These are phyloP conservation scores for Azolla pinnata DNA, from an alignment of 75 land plant species.

Conservation along the genomic window DNA sequence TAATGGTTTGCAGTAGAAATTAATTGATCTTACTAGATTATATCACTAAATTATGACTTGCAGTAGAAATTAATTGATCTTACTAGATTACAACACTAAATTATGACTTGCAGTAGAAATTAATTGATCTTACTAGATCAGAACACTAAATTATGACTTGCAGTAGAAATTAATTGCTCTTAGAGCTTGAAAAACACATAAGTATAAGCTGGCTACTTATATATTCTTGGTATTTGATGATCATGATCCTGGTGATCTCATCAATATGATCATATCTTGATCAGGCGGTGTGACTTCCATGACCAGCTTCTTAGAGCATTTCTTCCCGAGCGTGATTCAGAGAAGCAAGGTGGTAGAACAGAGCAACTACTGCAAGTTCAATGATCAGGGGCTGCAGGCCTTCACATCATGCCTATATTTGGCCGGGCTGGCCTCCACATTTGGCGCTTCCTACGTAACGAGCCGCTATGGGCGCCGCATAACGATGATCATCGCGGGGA, in stretches of 20 bases:
- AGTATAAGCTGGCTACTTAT: no score
- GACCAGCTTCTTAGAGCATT: conserved; percentile 23
- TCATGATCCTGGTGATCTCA: neutral
- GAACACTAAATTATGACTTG: neutral
- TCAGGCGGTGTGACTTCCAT: conserved; percentile 41
- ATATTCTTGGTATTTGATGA: neutral
- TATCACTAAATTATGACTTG: no score
- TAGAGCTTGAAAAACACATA: no score
- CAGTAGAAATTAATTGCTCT: neutral
- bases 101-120: neutral
- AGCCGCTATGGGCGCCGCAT: conserved; percentile 19
- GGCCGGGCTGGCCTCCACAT: conserved; percentile 32
- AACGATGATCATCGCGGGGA: conserved; percentile 27
- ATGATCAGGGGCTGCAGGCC: conserved; percentile 28
- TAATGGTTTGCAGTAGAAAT: no score
- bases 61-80: no score
- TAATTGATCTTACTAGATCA: neutral
- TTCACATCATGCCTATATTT: conserved; percentile 48
- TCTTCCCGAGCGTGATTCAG: conserved; percentile 22
- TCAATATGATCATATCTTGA: neutral
- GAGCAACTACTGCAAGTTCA: conserved; percentile 47
- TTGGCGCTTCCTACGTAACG: conserved; percentile 30
- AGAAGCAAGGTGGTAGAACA: conserved; percentile 7
- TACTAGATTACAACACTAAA: neutral
- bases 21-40: no score